phyloP scores from a whole-genome alignment of 352 stramenopile species.

The Chrysophaeum taylorii region DNA sequence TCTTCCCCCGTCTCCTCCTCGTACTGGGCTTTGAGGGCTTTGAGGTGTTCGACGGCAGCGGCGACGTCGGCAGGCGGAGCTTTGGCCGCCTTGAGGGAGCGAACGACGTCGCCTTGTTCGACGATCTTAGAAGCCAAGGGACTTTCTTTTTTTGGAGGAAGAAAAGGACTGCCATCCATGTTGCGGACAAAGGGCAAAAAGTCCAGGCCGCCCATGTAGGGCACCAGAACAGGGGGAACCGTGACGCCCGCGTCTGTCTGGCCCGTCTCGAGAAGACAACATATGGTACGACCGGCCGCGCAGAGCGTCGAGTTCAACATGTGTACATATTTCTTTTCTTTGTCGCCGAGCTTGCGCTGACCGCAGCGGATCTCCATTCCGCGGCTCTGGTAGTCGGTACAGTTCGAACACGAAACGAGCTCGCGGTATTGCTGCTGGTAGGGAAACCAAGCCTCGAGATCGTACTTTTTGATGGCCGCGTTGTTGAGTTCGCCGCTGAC shows the following conservation, averaged over 20 bases:
- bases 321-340: conserved; percentile 93
- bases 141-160: not conserved
- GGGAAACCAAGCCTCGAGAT: conserved; percentile 98
- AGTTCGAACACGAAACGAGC: conserved; percentile 98
- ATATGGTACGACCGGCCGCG: conserved; percentile 94
- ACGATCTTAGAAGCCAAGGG: not conserved
- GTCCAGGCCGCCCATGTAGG: conserved; percentile 94
- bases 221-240: conserved; percentile 90
- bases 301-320: conserved; percentile 98
- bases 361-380: conserved; percentile 93
- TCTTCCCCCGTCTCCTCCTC: not conserved
- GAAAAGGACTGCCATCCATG: conserved; percentile 12
- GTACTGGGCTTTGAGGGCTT: not conserved
- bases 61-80: not conserved
- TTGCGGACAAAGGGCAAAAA: conserved; percentile 91
- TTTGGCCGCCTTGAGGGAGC: not conserved
- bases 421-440: conserved; percentile 96
- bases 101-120: not conserved
- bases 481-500: conserved; percentile 93
- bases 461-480: conserved; percentile 97
- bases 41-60: not conserved
- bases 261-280: conserved; percentile 97
- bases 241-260: conserved; percentile 91
- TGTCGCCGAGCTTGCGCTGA: conserved; percentile 83
- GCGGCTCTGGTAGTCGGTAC: conserved; percentile 93